Conservation (phyloP, 495 filamentous ascomycete species). For the Hyaloscypha hepaticicola region DNA sequence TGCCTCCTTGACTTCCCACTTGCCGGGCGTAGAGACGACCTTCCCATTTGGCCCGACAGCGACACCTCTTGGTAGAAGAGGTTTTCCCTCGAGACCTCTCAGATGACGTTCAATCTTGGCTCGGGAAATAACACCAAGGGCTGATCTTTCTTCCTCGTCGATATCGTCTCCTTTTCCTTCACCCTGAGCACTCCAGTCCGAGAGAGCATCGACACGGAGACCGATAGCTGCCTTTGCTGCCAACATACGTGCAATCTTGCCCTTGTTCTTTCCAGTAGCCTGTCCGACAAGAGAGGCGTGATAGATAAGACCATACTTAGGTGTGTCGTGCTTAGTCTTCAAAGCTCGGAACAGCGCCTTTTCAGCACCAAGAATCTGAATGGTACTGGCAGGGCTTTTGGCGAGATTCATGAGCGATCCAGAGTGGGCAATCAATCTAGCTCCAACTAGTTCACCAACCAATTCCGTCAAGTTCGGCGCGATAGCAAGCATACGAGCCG, state of each 20-base stretch:
- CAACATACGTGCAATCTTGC: slow-evolving; percentile 96
- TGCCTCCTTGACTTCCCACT: slow-evolving; percentile 92
- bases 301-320: slow-evolving; percentile 99
- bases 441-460: slow-evolving; percentile 92
- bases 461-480: slow-evolving; percentile 94
- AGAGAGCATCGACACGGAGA: slow-evolving; percentile 88
- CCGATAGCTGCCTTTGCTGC: slow-evolving; percentile 90
- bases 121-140: slow-evolving; percentile 69
- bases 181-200: slow-evolving; percentile 65
- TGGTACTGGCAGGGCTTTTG: slow-evolving; percentile 92
- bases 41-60: slow-evolving; percentile 73
- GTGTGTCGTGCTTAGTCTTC: slow-evolving; percentile 99
- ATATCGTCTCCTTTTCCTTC: slow-evolving; percentile 63
- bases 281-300: slow-evolving; percentile 96
- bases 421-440: slow-evolving; percentile 91
- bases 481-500: slow-evolving; percentile 93
- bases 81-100: slow-evolving; percentile 85
- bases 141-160: slow-evolving; percentile 83
- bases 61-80: slow-evolving; percentile 72
- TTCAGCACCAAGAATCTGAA: slow-evolving; percentile 97
- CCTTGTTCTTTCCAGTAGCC: slow-evolving; percentile 96
- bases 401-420: slow-evolving; percentile 94
- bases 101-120: slow-evolving; percentile 84
- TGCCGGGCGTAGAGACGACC: slow-evolving; percentile 53
- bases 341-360: slow-evolving; percentile 97